phyloP scores from a whole-genome alignment of 163 green algal genomes.

The Coccomyxa subellipsoidea region DNA sequence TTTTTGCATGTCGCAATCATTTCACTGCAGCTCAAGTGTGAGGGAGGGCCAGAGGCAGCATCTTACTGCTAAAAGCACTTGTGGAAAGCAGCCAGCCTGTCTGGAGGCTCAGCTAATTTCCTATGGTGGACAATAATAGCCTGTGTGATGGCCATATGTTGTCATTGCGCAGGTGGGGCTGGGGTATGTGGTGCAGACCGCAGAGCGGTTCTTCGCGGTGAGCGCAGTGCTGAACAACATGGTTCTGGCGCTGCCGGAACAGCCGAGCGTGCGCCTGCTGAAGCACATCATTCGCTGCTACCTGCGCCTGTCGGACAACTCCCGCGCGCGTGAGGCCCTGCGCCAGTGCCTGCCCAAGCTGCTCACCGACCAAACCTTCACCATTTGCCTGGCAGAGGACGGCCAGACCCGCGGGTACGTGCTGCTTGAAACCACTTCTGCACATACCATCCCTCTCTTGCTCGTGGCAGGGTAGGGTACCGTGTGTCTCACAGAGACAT shows the following conservation, averaged over 20 bases:
- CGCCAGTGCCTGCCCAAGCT: conserved; percentile 90
- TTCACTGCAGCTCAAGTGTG: no score
- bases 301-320: conserved; percentile 94
- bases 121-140: no score
- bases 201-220: conserved; percentile 98
- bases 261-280: conserved; percentile 89
- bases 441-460: background rate
- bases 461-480: no score
- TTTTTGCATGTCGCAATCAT: no score
- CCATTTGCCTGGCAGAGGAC: conserved; percentile 89
- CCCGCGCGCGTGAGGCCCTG: conserved; percentile 87
- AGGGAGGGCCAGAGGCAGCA: no score
- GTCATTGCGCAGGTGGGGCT: conserved; percentile 69
- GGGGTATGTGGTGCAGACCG: conserved; percentile 97
- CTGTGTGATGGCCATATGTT: no score
- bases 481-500: no score
- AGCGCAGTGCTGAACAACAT: conserved; percentile 85
- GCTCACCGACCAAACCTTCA: conserved; percentile 86
- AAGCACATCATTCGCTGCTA: conserved; percentile 99
- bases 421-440: background rate
- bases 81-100: no score
- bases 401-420: conserved; percentile 75
- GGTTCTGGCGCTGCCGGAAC: conserved; percentile 77
- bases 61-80: no score
- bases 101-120: no score